phyloP scores from a whole-genome alignment of 352 stramenopile genomes.

The Thraustochytrium sp. region DNA sequence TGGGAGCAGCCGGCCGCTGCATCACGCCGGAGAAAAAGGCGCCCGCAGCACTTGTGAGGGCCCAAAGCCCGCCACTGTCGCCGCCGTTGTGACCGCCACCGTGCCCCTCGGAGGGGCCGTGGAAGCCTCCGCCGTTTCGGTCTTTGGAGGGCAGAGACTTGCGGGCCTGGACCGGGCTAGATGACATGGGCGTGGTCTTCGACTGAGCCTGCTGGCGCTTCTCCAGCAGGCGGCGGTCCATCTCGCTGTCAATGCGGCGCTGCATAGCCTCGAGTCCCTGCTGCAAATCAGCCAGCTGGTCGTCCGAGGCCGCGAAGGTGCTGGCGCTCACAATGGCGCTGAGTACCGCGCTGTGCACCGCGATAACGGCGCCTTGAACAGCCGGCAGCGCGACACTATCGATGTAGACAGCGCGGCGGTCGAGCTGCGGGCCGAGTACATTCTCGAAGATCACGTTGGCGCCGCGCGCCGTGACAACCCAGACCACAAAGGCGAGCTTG shows the following conservation, averaged over 20 bases:
- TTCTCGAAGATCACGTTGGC: not conserved
- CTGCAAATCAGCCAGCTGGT: not conserved
- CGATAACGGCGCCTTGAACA: not conserved
- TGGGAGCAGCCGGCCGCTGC: not conserved
- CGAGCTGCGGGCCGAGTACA: not conserved
- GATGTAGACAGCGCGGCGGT: not conserved
- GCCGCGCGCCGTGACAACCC: not conserved
- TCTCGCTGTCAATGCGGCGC: not conserved
- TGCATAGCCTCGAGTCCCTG: not conserved
- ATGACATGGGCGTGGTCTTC: too few relatives aligned
- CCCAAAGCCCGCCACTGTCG: not conserved
- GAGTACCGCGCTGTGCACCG: not conserved
- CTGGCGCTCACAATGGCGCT: not conserved
- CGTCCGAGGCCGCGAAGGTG: not conserved
- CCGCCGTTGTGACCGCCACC: too few relatives aligned
- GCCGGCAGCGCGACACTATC: not conserved
- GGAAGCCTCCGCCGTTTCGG: too few relatives aligned
- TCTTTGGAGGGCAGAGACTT: too few relatives aligned
- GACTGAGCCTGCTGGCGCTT: too few relatives aligned
- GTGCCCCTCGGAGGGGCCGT: too few relatives aligned
- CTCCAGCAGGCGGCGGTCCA: not conserved
- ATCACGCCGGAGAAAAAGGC: not conserved
- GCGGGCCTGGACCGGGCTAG: too few relatives aligned
- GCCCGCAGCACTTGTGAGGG: not conserved
- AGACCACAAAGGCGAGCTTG: conserved; percentile 23